Conservation (phyloP, 345 rosid species). For the Gossypium mustelinum region DNA sequence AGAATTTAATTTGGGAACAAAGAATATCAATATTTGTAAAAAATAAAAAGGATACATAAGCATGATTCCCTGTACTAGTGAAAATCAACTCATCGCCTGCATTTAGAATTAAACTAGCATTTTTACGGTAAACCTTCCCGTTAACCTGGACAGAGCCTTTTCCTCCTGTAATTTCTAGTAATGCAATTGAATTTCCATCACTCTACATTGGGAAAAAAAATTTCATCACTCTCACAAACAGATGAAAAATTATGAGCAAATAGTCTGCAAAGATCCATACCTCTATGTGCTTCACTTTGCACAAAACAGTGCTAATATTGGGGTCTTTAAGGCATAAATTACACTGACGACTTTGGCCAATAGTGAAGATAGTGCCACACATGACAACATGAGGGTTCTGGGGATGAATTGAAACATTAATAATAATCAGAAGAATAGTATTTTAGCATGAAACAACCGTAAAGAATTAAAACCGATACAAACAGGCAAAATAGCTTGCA, state of each 20-base stretch:
- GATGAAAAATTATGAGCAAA: slow-evolving; percentile 11
- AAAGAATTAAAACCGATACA: background rate
- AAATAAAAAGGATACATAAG: slow-evolving; percentile 83
- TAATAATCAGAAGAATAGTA: slow-evolving; percentile 18
- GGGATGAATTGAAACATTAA: slow-evolving; percentile 22
- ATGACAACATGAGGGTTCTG: slow-evolving; percentile 79
- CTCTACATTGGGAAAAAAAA: slow-evolving; percentile 38
- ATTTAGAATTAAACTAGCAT: slow-evolving; percentile 39
- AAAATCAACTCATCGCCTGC: slow-evolving; percentile 97
- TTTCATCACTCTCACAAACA: slow-evolving; percentile 11
- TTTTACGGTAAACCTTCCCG: slow-evolving; percentile 54
- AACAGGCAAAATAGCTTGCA: background rate
- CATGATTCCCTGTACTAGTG: slow-evolving; percentile 60
- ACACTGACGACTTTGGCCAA: slow-evolving; percentile 71
- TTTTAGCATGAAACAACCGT: background rate
- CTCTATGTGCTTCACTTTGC: slow-evolving; percentile 73
- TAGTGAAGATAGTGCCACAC: slow-evolving; percentile 55
- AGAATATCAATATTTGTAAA: background rate
- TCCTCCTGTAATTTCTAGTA: slow-evolving; percentile 68
- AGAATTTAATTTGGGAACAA: background rate
- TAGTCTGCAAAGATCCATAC: slow-evolving; percentile 33
- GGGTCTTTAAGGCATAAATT: slow-evolving; percentile 74
- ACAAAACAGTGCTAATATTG: slow-evolving; percentile 47
- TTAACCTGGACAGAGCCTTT: slow-evolving; percentile 86
- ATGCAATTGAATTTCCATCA: slow-evolving; percentile 58